These are phyloP conservation scores for Pseudevernia furfuracea DNA, from an alignment of 495 filamentous ascomycete species.

Conservation along the genomic window DNA sequence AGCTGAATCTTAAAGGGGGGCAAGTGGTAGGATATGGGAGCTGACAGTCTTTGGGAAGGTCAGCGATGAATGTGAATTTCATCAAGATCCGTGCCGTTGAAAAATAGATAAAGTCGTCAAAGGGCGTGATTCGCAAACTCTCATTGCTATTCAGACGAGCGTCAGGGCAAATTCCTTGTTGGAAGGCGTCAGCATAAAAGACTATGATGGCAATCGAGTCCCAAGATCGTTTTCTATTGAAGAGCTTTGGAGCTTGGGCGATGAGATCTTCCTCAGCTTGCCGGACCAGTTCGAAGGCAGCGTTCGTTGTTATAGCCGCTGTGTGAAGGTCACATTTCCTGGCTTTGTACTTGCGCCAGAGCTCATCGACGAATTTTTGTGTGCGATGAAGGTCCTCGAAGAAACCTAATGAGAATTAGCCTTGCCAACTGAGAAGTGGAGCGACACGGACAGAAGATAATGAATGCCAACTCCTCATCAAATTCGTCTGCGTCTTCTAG, in stretches of 20 bases:
- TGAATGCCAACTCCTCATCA: slow-evolving; percentile 16
- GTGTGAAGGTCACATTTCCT: slow-evolving; percentile 15
- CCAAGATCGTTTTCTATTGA: slow-evolving; percentile 11
- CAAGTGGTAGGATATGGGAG: slow-evolving; percentile 11
- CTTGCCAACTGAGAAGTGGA: neutral
- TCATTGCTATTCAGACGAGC: slow-evolving; percentile 11
- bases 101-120: slow-evolving; percentile 21
- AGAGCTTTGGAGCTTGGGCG: slow-evolving; percentile 4
- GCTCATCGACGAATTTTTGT: slow-evolving; percentile 13
- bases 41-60: neutral
- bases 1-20: slow-evolving; percentile 13
- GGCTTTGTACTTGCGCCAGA: slow-evolving; percentile 17
- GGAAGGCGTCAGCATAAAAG: slow-evolving; percentile 19
- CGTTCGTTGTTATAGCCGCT: slow-evolving; percentile 16
- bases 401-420: slow-evolving; percentile 13
- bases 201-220: slow-evolving; percentile 12
- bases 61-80: slow-evolving; percentile 14
- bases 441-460: slow-evolving; percentile 15
- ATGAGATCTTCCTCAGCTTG: slow-evolving; percentile 23
- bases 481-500: slow-evolving; percentile 15
- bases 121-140: slow-evolving; percentile 16
- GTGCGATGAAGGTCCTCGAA: slow-evolving; percentile 23
- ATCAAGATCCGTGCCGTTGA: slow-evolving; percentile 17
- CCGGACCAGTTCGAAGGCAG: slow-evolving; percentile 19
- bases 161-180: slow-evolving; percentile 11